Base-by-base conservation (phyloP, 2,329 filamentous ascomycete species). In the Coniochaeta sp. region DNA sequence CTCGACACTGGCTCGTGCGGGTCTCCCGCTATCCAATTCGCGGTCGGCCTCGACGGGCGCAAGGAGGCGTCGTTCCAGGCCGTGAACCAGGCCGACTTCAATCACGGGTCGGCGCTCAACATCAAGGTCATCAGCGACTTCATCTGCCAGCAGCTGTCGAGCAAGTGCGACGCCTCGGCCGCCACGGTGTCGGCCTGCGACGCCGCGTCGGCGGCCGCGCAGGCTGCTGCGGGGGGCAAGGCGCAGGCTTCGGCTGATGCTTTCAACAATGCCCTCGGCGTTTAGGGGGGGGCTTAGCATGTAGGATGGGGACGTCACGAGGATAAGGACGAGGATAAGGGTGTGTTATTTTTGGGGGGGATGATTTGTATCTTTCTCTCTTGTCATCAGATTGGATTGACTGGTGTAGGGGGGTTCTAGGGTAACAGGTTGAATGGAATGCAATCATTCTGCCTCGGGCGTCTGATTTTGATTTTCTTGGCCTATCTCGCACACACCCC, bases 1-100 rank as follows among this genome's bases (percentile, higher is more conserved):
- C 66, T 72, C 36, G 73, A 77, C 66, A 76, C 81, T 17, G 81
- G 80, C 55, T 67, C 64, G 61, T 83, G 81, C 73, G 68, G 71
- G 60, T 74, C 77, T 65, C 76, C 80, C 5, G 74, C 76, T 61
- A 79, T 84, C 66, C 67, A 73, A 59, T 84, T 83, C 70, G 78
- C 76, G 32, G 65, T 64, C 3, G 77, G 77, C 14, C 73, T 79
- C 50, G 78, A 83, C 65, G 79, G 79, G 52, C 77, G 77, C 65
- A 70, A 77, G 64, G 73, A 74, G 69, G 69, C 70, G 17, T 72
- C 73, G 38, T 79, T 79, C 66, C 71, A 73, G 58, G 71, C 74
- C 56, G 73, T 67, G 42, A 71, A 77, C 66, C 59, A 63, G 36
- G 69, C 67, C 57, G 73, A 77, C 67, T 84, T 83, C 72, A 75